These are phyloP conservation scores for Endogone sp. DNA, from an alignment of 192 early-diverging fungal species.

Conservation along the genomic window DNA sequence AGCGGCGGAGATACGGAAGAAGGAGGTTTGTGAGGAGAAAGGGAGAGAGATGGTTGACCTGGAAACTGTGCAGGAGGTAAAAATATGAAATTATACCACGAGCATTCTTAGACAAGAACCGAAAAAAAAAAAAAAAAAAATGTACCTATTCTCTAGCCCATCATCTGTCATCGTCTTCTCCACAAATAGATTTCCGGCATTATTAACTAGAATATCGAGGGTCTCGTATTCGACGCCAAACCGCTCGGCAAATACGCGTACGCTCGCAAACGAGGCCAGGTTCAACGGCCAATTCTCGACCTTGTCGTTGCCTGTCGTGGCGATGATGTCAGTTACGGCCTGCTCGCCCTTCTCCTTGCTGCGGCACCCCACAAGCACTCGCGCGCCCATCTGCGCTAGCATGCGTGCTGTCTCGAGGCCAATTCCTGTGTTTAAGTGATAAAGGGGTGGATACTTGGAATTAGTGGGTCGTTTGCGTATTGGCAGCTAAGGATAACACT, in stretches of 20 bases:
- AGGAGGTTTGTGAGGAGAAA: constrained; percentile 9
- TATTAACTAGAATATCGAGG: constrained; percentile 54
- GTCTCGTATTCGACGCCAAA: constrained; percentile 24
- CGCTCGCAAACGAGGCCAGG: constrained; percentile 30
- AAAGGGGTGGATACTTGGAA: too few species aligned
- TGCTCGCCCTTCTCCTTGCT: constrained; percentile 3
- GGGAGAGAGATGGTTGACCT: constrained; percentile 12
- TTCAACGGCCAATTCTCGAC: constrained; percentile 2
- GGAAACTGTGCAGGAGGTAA: constrained; percentile 1
- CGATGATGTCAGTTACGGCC: neutral
- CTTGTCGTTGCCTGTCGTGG: neutral
- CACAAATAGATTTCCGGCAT: constrained; percentile 38
- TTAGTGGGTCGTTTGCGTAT: too few species aligned
- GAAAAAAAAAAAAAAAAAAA: neutral
- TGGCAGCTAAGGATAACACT: too few species aligned
- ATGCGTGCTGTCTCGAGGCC: constrained; percentile 22
- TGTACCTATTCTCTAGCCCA: constrained; percentile 13
- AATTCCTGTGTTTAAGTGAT: constrained; percentile 22
- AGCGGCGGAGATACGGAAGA: neutral
- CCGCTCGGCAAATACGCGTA: constrained; percentile 25
- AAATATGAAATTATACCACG: neutral
- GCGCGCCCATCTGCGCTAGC: constrained; percentile 12
- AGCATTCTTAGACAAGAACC: neutral
- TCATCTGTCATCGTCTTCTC: neutral
- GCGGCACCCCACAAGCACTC: constrained; percentile 23